These are phyloP conservation scores for Lavandula angustifolia DNA, from an alignment of 257 asterid genomes.

Conservation along the genomic window DNA sequence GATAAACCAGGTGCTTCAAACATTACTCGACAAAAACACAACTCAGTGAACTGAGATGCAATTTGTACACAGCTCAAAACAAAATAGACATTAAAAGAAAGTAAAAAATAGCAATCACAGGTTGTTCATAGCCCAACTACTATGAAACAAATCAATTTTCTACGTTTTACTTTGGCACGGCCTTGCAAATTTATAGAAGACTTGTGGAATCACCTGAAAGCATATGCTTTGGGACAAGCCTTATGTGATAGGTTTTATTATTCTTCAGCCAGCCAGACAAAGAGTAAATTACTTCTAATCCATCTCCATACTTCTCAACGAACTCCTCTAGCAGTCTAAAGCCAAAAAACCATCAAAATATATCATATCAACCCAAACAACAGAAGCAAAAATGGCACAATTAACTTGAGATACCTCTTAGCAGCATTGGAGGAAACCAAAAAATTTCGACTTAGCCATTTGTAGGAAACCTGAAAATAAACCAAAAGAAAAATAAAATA, in stretches of 20 bases:
- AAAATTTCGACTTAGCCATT: constrained; percentile 94
- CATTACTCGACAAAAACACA: too few relatives aligned
- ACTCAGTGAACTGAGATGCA: constrained; percentile 12
- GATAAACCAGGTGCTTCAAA: too few relatives aligned
- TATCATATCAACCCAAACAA: constrained; percentile 1
- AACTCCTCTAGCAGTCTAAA: constrained; percentile 81
- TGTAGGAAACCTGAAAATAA: constrained; percentile 79
- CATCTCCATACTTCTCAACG: constrained; percentile 67
- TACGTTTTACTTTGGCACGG: neutral
- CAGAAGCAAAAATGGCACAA: neutral
- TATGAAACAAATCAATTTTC: neutral
- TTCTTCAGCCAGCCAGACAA: constrained; percentile 85
- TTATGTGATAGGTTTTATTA: constrained; percentile 59
- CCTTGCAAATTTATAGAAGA: constrained; percentile 7
- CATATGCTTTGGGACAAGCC: constrained; percentile 64
- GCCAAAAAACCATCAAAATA: constrained; percentile 24
- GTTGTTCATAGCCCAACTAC: neutral
- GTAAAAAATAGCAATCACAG: neutral
- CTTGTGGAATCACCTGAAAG: constrained; percentile 64
- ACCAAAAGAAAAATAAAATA: neutral
- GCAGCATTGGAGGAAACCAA: constrained; percentile 85
- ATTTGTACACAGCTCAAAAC: constrained; percentile 10
- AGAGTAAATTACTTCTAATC: constrained; percentile 63
- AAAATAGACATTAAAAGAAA: neutral
- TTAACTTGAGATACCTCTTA: constrained; percentile 58